Evolutionary conservation across 345 rosid genomes (phyloP), one percentile per base, ranked within the genome.

Genomic region (Syzygium aqueum): DNA sequence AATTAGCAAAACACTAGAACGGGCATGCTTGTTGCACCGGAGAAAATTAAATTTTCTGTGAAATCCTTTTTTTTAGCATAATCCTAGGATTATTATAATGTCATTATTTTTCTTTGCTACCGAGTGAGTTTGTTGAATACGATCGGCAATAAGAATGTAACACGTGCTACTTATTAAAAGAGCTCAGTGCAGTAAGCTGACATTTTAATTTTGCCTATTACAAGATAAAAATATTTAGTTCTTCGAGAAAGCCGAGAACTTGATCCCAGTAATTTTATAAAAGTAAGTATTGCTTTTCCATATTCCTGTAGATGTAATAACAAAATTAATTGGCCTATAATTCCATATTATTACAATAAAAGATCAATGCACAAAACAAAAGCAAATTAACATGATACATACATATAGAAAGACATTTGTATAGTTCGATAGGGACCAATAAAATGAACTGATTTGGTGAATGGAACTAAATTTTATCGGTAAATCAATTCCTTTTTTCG

Each of bases 151-250:
- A 3, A 65, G 30, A 16, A 16, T 65, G 22, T 8, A 30, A 16
- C 77, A 65, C 16, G 22, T 0, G 1, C 7, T 16, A 16, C 0
- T 17, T 15, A 65, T 65, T 65, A 1, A 65, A 65, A 0, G 5
- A 8, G 77, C 33, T 65, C 30, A 15, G 22, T 15, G 21, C 28
- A 30, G 40, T 6, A 1, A 10, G 10, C 12, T 3, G 16, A 0
- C 0, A 30, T 65, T 65, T 65, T 65, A 37, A 17, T 30, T 30
- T 16, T 30, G 0, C 77, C 0, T 2, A 8, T 65, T 16, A 16
- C 22, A 16, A 30, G 77, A 65, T 65, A 5, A 65, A 65, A 2
- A 16, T 65, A 19, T 6, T 53, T 3, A 53, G 3, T 19, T 53
- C 21, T 53, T 53, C 25, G 3, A 53, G 25, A 53, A 53, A 53